phyloP scores from a whole-genome alignment of 306 rosid species.

The Castanopsis chinensis region DNA sequence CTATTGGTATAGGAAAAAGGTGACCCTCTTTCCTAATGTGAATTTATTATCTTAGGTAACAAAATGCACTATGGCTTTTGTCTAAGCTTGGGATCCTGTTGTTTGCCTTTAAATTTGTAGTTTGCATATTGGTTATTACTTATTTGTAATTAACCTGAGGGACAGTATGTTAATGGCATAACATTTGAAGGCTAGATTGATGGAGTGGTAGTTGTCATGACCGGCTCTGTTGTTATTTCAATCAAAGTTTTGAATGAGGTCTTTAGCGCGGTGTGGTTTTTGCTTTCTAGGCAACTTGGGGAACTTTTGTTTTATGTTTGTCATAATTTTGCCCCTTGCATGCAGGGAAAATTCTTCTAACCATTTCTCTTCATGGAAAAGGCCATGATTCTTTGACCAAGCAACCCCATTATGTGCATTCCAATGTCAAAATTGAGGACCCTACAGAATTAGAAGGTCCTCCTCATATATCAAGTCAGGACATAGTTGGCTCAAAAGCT shows the following conservation, averaged over 20 bases:
- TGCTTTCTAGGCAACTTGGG: neutral
- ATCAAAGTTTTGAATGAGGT: neutral
- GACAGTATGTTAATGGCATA: neutral
- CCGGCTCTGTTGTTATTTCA: neutral
- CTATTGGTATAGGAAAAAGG: constrained; percentile 3
- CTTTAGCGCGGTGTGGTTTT: neutral
- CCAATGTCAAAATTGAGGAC: constrained; percentile 29
- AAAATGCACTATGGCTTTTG: neutral
- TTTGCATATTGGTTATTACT: neutral
- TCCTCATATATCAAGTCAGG: constrained; percentile 23
- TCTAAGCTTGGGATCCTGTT: neutral
- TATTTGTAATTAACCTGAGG: neutral
- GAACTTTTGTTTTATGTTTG: neutral
- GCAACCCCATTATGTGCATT: constrained; percentile 22
- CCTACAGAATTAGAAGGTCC: constrained; percentile 31
- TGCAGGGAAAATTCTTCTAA: constrained; percentile 81
- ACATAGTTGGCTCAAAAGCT: constrained; percentile 20
- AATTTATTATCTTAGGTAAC: neutral
- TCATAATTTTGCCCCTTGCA: constrained; percentile 8
- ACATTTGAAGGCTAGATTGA: neutral
- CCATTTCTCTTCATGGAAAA: constrained; percentile 61
- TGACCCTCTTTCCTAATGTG: neutral
- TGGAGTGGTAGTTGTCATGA: neutral
- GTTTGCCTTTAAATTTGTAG: neutral
- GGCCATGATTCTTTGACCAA: constrained; percentile 19